Percentiles rank a stretch among this genome's conserved stretches.
These are phyloP conservation scores for Thuja plicata DNA, from an alignment of 83 land plant species.

Conservation along the genomic window DNA sequence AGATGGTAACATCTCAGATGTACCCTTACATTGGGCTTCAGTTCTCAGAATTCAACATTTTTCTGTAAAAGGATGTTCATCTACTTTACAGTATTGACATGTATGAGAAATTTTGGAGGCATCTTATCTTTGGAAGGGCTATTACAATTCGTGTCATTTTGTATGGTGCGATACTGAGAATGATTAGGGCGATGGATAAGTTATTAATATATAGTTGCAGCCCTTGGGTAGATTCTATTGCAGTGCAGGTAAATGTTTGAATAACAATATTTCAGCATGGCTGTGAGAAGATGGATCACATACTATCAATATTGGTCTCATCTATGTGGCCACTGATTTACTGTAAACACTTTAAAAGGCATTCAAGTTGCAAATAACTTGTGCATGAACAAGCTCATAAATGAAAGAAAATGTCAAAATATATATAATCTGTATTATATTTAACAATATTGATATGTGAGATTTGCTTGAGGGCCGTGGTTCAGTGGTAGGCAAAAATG, in stretches of 20 bases:
- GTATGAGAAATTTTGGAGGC: conserved; percentile 10
- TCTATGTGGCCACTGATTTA: neutral
- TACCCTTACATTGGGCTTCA: neutral
- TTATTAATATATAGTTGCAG: neutral
- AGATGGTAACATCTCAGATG: neutral
- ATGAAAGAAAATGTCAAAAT: neutral
- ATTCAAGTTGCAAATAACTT: neutral
- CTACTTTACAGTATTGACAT: neutral
- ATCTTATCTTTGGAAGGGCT: neutral
- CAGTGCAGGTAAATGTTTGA: neutral
- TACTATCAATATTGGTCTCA: neutral
- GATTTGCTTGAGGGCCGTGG: neutral
- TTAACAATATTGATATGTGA: neutral
- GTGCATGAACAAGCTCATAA: neutral
- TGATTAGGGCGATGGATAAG: neutral
- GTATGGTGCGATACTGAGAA: neutral
- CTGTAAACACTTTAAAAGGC: neutral
- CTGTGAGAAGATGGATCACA: neutral
- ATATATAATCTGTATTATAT: neutral
- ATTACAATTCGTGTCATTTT: neutral
- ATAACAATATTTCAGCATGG: neutral
- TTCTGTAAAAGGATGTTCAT: neutral
- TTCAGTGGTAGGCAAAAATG: too few relatives aligned
- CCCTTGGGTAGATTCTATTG: conserved; percentile 5
- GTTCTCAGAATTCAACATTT: conserved; percentile 1